Evolutionary conservation across 352 stramenopile species (phyloP), one percentile per base, ranked within the genome.

Genomic region (Albugo laibachii): DNA sequence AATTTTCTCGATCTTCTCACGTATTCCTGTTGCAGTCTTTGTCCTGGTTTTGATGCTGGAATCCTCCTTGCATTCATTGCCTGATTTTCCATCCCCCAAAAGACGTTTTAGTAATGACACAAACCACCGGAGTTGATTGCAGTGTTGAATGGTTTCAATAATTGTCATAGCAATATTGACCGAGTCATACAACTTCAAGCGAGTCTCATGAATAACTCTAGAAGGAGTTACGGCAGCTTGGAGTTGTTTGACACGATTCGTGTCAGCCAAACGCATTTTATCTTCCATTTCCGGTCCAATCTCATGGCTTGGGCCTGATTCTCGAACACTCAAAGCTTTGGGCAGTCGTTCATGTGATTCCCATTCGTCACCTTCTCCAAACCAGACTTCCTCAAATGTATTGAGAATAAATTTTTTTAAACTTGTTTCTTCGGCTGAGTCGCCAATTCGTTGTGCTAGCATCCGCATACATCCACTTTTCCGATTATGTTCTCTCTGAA

Each of bases 351-450:
- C 24, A 10, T 31, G 24, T 31, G 8, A 19, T 8, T 43, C 38
- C 38, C 20, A 19, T 3, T 24, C 38, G 16, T 43, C 38, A 43
- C 3, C 16, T 3, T 43, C 8, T 8, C 38, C 38, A 49, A 92
- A 92, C 79, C 79, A 92, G 21, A 83, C 53, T 40, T 92, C 79
- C 57, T 89, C 76, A 18, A 92, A 84, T 8, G 69, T 87, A 41
- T 85, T 69, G 16, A 89, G 82, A 45, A 92, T 74, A 31, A 76
- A 85, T 36, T 87, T 83, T 48, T 89, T 92, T n/a, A 92, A 49
- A 6, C 50, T 34, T 49, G 80, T 68, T 47, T 86, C 72, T 54
- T 92, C 79, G 15, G 62, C 53, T 4, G 63, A 48, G 27, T 89
- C 67, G 34, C 75, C 76, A 50, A 92, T 65, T 34, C 76, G 61